Conservation (phyloP, 306 rosid genomes). For the Aeschynomene evenia region DNA sequence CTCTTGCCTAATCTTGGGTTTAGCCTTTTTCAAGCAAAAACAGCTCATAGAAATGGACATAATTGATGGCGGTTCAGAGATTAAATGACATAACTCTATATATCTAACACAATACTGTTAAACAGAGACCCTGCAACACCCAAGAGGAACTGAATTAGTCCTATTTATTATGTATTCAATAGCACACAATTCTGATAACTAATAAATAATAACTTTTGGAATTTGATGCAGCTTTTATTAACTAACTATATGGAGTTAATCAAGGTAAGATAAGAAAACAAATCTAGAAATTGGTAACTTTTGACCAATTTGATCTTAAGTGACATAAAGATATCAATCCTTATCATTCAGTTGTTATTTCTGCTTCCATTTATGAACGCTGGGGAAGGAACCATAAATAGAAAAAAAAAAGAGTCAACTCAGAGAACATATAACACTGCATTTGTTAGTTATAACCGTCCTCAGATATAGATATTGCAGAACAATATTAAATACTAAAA, state of each 20-base stretch:
- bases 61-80: not conserved
- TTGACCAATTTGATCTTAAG: not conserved
- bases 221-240: not conserved
- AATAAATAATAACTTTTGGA: not conserved
- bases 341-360: not conserved
- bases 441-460: not conserved
- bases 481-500: not conserved
- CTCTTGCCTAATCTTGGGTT: conserved; percentile 32
- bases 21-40: conserved; percentile 38
- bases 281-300: not conserved
- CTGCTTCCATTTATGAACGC: not conserved
- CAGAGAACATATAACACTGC: not conserved
- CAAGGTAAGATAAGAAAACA: not conserved
- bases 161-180: too few species aligned
- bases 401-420: not conserved
- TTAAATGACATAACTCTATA: not conserved
- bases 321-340: not conserved
- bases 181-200: too few species aligned
- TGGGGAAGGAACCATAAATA: not conserved
- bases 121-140: conserved; percentile 34
- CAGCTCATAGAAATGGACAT: conserved; percentile 41
- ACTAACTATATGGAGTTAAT: too few species aligned
- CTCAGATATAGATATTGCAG: conserved; percentile 3
- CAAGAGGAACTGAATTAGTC: not conserved
- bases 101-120: not conserved